Evolutionary conservation across 441 rosid genomes (phyloP).

Genomic region (Adansonia madagascariensis): DNA sequence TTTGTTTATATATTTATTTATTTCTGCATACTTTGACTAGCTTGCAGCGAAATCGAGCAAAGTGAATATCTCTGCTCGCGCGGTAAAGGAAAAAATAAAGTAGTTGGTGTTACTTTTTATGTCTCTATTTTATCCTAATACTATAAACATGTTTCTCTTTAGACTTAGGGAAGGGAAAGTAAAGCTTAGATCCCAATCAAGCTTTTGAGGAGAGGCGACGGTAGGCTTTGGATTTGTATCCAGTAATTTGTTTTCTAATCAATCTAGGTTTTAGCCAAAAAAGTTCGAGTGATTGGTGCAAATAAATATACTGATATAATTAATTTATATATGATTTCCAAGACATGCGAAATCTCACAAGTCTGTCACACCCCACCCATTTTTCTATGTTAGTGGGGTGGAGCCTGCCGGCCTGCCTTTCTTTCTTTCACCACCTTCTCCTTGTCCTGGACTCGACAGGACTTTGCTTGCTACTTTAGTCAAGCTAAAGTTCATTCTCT

Average conservation of each 20-base stretch:
- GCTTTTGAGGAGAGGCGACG: slow-evolving; percentile 26
- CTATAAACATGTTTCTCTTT: slow-evolving; percentile 16
- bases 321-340: slow-evolving; percentile 32
- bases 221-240: slow-evolving; percentile 25
- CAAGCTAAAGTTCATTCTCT: background rate
- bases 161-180: slow-evolving; percentile 37
- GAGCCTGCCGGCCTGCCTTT: slow-evolving; percentile 18
- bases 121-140: background rate
- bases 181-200: slow-evolving; percentile 41
- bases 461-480: background rate
- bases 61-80: background rate
- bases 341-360: slow-evolving; percentile 20
- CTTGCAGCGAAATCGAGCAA: background rate
- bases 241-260: slow-evolving; percentile 19
- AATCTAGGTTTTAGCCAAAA: slow-evolving; percentile 30
- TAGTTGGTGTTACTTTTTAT: slow-evolving; percentile 17
- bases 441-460: slow-evolving; percentile 29
- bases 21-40: background rate
- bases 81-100: background rate
- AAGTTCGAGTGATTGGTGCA: slow-evolving; percentile 33
- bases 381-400: slow-evolving; percentile 36
- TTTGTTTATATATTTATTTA: background rate
- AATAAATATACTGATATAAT: background rate
- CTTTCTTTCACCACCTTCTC: background rate
- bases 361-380: background rate